These are phyloP conservation scores for Straminergon stramineum DNA, from an alignment of 225 moss, liverwort and hornwort genomes.

Conservation along the genomic window DNA sequence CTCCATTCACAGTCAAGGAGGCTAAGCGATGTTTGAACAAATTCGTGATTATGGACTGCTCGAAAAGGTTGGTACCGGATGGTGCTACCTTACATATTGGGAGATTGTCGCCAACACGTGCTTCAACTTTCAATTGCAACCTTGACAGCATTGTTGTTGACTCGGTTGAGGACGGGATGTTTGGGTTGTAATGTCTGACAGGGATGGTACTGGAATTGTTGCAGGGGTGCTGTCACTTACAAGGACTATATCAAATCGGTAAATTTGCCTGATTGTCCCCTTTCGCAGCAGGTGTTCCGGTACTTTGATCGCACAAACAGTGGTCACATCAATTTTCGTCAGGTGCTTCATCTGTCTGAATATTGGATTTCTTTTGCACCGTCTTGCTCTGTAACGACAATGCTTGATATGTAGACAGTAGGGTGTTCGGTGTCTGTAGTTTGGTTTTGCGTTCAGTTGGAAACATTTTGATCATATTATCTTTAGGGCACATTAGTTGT, in stretches of 20 bases:
- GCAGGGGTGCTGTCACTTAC: constrained; percentile 59
- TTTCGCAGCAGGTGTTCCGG: constrained; percentile 58
- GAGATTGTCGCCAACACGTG: background rate
- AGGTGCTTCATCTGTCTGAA: constrained; percentile 42
- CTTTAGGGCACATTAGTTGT: background rate
- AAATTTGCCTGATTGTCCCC: constrained; percentile 51
- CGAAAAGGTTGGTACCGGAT: constrained; percentile 26
- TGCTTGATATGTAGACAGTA: background rate
- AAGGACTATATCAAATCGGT: constrained; percentile 43
- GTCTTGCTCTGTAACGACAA: background rate
- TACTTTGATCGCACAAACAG: constrained; percentile 52
- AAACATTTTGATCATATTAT: background rate
- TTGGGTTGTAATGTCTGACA: constrained; percentile 16
- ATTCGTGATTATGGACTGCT: constrained; percentile 39
- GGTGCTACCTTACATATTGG: background rate
- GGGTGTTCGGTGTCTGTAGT: background rate
- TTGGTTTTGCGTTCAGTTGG: background rate
- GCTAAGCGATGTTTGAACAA: constrained; percentile 70
- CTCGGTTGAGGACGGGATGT: background rate
- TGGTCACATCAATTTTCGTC: constrained; percentile 69
- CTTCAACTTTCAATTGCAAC: background rate
- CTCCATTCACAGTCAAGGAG: constrained; percentile 65
- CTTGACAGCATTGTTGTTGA: background rate
- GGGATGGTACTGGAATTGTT: constrained; percentile 9
- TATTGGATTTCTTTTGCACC: background rate